These are phyloP conservation scores for Encephalitozoon romaleae DNA, from an alignment of 371 early-diverging fungal species.

Conservation along the genomic window DNA sequence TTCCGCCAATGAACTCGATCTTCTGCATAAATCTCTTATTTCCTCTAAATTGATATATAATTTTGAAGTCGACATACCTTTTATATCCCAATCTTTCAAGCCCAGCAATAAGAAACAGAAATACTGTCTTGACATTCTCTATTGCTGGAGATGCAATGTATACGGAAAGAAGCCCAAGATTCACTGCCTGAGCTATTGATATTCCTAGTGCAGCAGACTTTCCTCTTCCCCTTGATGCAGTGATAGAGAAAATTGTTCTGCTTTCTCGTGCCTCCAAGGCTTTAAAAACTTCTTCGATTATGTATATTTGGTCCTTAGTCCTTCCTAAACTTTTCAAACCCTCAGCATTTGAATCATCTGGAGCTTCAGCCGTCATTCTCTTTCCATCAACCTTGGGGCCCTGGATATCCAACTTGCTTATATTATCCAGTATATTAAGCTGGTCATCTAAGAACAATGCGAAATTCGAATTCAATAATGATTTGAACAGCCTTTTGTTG, in stretches of 20 bases:
- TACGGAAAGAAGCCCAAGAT: constrained; percentile 72
- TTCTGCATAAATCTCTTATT: constrained; percentile 47
- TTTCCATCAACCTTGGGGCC: constrained; percentile 67
- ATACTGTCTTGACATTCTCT: constrained; percentile 89
- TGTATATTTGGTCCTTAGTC: constrained; percentile 69
- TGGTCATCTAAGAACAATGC: constrained; percentile 89
- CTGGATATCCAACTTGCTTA: constrained; percentile 61
- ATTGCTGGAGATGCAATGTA: constrained; percentile 92
- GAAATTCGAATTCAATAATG: constrained; percentile 74
- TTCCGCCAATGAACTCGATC: constrained; percentile 45
- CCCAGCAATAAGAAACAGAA: constrained; percentile 86
- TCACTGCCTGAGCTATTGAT: constrained; percentile 83
- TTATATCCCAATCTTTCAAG: constrained; percentile 88
- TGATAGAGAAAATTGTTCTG: constrained; percentile 77
- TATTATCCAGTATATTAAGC: constrained; percentile 74
- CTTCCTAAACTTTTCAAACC: constrained; percentile 61
- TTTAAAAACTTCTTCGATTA: constrained; percentile 18
- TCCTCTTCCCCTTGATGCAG: constrained; percentile 94
- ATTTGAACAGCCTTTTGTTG: constrained; percentile 88
- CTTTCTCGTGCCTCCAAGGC: constrained; percentile 62
- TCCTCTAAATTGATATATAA: constrained; percentile 36
- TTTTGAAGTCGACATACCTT: constrained; percentile 91
- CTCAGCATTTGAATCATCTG: constrained; percentile 66
- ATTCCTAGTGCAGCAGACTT: constrained; percentile 95
- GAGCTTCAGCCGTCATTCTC: constrained; percentile 69